Conservation (phyloP, 2,329 filamentous ascomycete genomes). For the Colletotrichum sp. region DNA sequence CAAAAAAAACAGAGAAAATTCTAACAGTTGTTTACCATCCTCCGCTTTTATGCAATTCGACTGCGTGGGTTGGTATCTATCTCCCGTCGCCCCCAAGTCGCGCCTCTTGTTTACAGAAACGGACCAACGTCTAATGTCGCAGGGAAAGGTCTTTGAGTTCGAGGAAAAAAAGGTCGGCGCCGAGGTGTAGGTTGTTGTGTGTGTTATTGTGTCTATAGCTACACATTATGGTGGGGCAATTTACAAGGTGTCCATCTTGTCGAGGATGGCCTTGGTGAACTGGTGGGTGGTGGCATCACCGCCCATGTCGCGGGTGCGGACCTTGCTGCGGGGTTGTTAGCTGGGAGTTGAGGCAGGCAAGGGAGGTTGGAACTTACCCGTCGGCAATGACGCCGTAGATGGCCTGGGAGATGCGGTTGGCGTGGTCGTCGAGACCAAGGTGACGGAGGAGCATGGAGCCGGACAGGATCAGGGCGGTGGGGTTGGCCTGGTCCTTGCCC, state of each 20-base stretch:
- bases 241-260: conserved; percentile 89
- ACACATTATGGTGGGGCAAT: conserved; percentile 19
- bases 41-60: conserved; percentile 18
- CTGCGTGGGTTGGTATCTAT: conserved; percentile 14
- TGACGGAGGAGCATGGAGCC: conserved; percentile 97
- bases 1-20: conserved; percentile 20
- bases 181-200: not conserved
- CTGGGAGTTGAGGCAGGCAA: not conserved
- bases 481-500: conserved; percentile 99
- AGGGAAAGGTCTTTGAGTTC: not conserved
- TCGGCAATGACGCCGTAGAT: conserved; percentile 81
- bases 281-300: conserved; percentile 88
- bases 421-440: conserved; percentile 95
- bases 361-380: conserved; percentile 66
- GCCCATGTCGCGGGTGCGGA: conserved; percentile 95
- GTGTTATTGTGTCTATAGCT: conserved; percentile 5
- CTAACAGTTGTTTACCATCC: not conserved
- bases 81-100: not conserved
- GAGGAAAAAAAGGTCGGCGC: not conserved
- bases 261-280: conserved; percentile 92
- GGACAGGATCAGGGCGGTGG: conserved; percentile 92
- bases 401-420: conserved; percentile 95
- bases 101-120: not conserved
- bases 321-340: conserved; percentile 67
- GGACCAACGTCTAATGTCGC: conserved; percentile 1